Conservation (phyloP, 169 alveolate genomes). For the Toxoplasma gondii region DNA sequence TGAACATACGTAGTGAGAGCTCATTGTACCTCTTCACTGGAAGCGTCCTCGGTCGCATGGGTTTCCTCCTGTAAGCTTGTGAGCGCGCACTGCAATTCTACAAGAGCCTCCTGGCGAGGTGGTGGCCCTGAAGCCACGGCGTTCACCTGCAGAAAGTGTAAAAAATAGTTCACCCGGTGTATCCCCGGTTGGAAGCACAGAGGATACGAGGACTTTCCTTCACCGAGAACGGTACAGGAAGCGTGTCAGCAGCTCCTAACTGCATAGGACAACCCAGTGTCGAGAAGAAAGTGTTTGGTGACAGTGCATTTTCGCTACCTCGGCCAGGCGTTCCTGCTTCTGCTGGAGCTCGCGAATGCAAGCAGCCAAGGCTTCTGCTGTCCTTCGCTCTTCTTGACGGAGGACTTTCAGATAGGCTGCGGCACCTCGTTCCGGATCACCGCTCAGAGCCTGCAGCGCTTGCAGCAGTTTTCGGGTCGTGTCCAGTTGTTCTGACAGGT, state of each 20-base stretch:
- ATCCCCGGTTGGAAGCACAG: background rate
- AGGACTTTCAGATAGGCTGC: background rate
- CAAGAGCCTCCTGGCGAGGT: background rate
- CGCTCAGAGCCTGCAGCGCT: background rate
- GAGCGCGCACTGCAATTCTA: background rate
- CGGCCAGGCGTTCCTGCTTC: background rate
- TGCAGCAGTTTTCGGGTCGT: background rate
- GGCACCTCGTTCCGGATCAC: background rate
- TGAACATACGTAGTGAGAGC: no score
- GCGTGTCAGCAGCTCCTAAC: background rate
- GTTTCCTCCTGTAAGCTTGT: background rate
- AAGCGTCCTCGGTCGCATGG: background rate
- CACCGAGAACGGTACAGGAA: background rate
- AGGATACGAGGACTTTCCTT: no score
- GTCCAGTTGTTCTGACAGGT: constrained; percentile 22
- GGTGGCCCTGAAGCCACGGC: background rate
- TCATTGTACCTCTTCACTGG: background rate
- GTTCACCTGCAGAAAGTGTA: background rate
- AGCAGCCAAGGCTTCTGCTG: background rate
- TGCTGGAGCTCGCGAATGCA: background rate
- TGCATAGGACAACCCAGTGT: background rate
- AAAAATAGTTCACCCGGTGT: background rate
- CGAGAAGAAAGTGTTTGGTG: background rate
- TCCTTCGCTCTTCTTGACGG: background rate
- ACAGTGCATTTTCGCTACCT: background rate